A percentile compares a stretch with the other conserved stretches of the same genome.
These are phyloP conservation scores for Schizophyllum commune DNA, from an alignment of 1,284 basidiomycete species.

Conservation along the genomic window DNA sequence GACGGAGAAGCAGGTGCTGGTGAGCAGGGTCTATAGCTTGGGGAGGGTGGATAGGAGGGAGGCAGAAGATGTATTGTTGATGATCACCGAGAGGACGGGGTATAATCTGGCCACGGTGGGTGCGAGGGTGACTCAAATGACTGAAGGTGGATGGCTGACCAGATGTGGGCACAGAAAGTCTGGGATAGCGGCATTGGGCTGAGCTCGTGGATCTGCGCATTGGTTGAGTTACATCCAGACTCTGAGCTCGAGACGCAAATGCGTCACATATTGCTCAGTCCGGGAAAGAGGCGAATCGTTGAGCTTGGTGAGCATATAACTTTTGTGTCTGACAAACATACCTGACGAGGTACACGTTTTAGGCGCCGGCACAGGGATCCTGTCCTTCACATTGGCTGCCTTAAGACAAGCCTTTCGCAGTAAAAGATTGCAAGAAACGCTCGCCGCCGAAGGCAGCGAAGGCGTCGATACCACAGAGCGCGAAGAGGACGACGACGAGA, in stretches of 20 bases:
- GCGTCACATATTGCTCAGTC: background rate
- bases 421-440: background rate
- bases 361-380: slow-evolving; percentile 81
- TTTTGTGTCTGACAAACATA: background rate
- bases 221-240: background rate
- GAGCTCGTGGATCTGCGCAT: slow-evolving; percentile 57
- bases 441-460: background rate
- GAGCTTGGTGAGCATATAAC: slow-evolving; percentile 56
- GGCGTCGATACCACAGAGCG: background rate
- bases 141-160: too few species aligned
- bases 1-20: slow-evolving; percentile 58
- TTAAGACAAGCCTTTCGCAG: slow-evolving; percentile 25
- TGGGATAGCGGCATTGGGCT: slow-evolving; percentile 87
- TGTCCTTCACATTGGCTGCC: slow-evolving; percentile 59
- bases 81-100: slow-evolving; percentile 70
- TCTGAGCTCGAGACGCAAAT: background rate
- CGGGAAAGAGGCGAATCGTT: slow-evolving; percentile 30
- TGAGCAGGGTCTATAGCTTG: slow-evolving; percentile 50
- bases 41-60: slow-evolving; percentile 1
- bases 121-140: too few species aligned
- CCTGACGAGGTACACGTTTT: background rate
- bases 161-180: slow-evolving; percentile 60
- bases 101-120: slow-evolving; percentile 86
- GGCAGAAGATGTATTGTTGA: slow-evolving; percentile 23
- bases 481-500: slow-evolving; percentile 26